Conservation (phyloP, 2,329 filamentous ascomycete genomes). For the Colletotrichum sp. region DNA sequence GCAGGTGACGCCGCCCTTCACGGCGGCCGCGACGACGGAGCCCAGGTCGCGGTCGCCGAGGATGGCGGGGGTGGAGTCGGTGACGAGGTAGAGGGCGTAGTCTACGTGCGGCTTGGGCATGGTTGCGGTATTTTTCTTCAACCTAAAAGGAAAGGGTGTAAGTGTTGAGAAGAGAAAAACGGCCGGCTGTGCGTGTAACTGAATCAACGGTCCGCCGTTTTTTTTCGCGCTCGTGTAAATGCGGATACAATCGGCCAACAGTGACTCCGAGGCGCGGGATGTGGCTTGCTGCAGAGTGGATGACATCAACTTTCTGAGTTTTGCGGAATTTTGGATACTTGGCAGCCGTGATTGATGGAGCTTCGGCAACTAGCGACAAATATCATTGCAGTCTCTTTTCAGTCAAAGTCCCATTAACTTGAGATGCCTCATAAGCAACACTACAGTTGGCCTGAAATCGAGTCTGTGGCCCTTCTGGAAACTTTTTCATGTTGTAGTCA, state of each 20-base stretch:
- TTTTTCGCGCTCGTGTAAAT: background rate
- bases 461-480: background rate
- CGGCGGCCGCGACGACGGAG: constrained; percentile 74
- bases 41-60: constrained; percentile 75
- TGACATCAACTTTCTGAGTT: background rate
- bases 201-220: background rate
- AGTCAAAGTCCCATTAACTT: background rate
- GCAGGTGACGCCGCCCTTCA: constrained; percentile 81
- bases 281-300: background rate
- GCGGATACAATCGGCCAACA: constrained; percentile 16
- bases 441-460: background rate
- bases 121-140: background rate
- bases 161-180: background rate
- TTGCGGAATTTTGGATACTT: background rate
- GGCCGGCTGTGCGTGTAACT: background rate
- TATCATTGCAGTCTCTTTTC: background rate
- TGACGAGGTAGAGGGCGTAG: constrained; percentile 89
- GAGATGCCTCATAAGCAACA: background rate
- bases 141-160: background rate
- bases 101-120: constrained; percentile 58
- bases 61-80: constrained; percentile 87
- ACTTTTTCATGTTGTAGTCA: background rate
- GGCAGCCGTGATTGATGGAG: background rate
- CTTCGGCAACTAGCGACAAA: background rate
- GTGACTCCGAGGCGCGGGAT: background rate